Conservation (phyloP, 2,329 filamentous ascomycete genomes). For the Ophiostoma sp. region DNA sequence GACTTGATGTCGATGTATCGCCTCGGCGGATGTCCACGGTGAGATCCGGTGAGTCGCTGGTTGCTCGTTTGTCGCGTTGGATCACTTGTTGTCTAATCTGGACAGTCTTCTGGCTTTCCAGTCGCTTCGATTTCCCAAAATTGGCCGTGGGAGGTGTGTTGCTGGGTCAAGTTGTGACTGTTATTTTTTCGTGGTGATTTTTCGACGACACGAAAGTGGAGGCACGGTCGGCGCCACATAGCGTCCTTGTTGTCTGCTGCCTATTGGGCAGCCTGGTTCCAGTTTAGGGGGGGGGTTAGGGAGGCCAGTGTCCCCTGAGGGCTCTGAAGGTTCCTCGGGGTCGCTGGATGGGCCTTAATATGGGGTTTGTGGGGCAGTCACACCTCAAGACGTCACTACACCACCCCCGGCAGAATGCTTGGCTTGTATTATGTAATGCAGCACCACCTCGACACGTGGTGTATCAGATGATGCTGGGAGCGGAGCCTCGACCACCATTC, state of each 20-base stretch:
- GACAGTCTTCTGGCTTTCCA: not conserved
- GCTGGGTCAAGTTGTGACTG: conserved; percentile 2
- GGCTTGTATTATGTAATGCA: not conserved
- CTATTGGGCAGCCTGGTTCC: conserved; percentile 19
- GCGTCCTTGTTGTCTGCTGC: conserved; percentile 9
- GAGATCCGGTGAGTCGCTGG: not conserved
- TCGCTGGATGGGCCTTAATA: not conserved
- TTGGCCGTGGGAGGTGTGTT: not conserved
- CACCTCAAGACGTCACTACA: conserved; percentile 12
- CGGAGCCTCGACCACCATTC: not conserved
- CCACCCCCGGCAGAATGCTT: not conserved
- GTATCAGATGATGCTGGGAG: not conserved
- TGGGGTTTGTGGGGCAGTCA: conserved; percentile 5
- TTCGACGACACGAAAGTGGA: conserved; percentile 17
- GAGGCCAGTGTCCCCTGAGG: not conserved
- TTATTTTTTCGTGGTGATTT: not conserved
- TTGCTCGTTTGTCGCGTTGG: not conserved
- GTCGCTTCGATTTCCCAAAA: not conserved
- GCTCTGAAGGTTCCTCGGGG: not conserved
- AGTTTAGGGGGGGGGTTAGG: conserved; percentile 9
- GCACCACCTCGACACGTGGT: not conserved
- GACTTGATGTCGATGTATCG: not conserved
- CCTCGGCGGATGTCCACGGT: not conserved
- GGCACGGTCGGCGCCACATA: conserved; percentile 19
- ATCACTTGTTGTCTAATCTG: not conserved